Conservation (phyloP, 495 filamentous ascomycete genomes). For the Aspergillus ostianus region DNA sequence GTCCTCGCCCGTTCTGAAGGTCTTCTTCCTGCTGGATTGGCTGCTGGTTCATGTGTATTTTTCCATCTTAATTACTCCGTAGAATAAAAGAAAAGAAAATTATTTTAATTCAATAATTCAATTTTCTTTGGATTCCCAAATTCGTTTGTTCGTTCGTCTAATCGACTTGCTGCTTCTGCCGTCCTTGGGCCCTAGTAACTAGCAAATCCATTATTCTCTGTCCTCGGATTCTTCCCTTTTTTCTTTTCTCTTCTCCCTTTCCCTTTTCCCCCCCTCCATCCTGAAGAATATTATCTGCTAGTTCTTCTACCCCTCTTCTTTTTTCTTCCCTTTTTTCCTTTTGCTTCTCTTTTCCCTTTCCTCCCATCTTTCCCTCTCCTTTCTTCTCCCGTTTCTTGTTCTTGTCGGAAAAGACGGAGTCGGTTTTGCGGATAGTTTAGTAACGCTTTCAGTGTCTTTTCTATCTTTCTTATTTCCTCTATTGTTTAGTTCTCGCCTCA, state of each 20-base stretch:
- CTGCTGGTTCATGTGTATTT: not conserved
- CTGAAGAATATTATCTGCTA: constrained; percentile 28
- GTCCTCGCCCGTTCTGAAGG: constrained; percentile 12
- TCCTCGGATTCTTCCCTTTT: constrained; percentile 24
- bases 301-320: constrained; percentile 47
- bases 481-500: constrained; percentile 36
- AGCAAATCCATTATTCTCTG: constrained; percentile 8
- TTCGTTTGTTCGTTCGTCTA: constrained; percentile 25
- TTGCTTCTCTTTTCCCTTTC: constrained; percentile 34
- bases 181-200: constrained; percentile 28
- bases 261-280: constrained; percentile 35
- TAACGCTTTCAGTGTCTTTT: constrained; percentile 32
- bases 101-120: not conserved
- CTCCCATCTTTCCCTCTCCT: constrained; percentile 35
- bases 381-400: constrained; percentile 39
- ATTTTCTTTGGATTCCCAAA: constrained; percentile 13
- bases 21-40: not conserved
- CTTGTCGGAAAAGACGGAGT: constrained; percentile 43
- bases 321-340: constrained; percentile 34
- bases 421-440: constrained; percentile 40
- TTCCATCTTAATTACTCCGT: no score
- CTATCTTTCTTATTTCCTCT: constrained; percentile 38
- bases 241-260: constrained; percentile 18
- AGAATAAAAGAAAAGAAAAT: not conserved
- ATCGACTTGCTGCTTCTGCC: constrained; percentile 15